Evolutionary conservation across 805 yeast species (phyloP), one percentile per base, ranked within the genome.

Genomic region (Allodekkera sacchari): DNA sequence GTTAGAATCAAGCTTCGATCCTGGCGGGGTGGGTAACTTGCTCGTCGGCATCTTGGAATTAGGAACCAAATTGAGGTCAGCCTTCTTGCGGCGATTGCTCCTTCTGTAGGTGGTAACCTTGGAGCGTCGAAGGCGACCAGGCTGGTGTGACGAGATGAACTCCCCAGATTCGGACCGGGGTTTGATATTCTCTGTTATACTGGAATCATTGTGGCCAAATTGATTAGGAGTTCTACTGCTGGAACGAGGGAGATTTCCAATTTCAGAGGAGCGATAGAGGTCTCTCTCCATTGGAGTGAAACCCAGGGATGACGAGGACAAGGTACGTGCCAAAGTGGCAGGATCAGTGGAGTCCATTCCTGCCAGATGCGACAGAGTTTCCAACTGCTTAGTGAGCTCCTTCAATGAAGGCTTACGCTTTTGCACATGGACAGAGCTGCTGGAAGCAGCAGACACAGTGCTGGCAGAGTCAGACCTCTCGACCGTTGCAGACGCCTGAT

Each of bases 301-400:
- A 9, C 82, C 81, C 18, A 80, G 61, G 1, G 84, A 73, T 0
- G 81, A 69, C 28, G 83, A 69, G 3, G 89, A 79, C 30, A 85
- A 63, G 2, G 92, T 76, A 47, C 94, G 63, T 0, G 94, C 95
- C 34, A 84, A 62, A 0, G 94, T 75, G 5, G 80, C 78, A 1
- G 95, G 94, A 59, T 84, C 94, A 24, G 77, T 71, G 4, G 85
- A 77, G 32, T 75, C 78, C 54, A 83, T 58, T 0, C 94, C 92
- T 0, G 89, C 94, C 55, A 76, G 63, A 41, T 77, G 79, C 0
- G 89, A 75, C 28, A 87, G 61, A 28, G 68, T 73, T 41, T 83
- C 81, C 33, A 88, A 61, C 53, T 88, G 95, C 38, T 62, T 72
- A 3, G 94, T 79, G 22, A 83, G 66, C 33, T 78, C 83, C 37